A percentile compares a stretch with the other conserved stretches of the same genome.
Evolutionary conservation across 345 rosid genomes (phyloP).

Genomic region (Gossypium mustelinum): DNA sequence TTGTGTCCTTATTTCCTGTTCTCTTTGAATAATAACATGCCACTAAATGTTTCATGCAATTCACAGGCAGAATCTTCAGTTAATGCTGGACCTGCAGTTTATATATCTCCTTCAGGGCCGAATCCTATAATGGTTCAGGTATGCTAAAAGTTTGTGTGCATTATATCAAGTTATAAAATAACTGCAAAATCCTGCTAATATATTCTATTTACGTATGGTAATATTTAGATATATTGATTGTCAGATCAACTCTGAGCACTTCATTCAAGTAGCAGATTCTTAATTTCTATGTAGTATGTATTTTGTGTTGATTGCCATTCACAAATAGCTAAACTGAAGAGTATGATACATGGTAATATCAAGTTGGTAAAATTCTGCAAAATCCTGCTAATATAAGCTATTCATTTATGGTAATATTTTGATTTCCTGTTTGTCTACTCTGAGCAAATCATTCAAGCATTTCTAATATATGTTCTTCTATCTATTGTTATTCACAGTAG

Average conservation of each 20-base stretch:
- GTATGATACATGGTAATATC: not conserved
- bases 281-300: not conserved
- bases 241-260: not conserved
- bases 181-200: not conserved
- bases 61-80: slow-evolving; percentile 64
- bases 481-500: not conserved
- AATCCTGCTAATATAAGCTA: not conserved
- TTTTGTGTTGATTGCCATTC: not conserved
- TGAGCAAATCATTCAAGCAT: not conserved
- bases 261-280: not conserved
- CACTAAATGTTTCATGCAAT: slow-evolving; percentile 15
- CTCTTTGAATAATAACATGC: not conserved
- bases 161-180: not conserved
- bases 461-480: not conserved
- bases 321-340: not conserved
- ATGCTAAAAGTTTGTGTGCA: slow-evolving; percentile 10
- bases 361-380: not conserved
- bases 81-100: slow-evolving; percentile 92
- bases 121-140: slow-evolving; percentile 99
- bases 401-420: not conserved
- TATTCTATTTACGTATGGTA: not conserved
- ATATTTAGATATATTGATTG: not conserved
- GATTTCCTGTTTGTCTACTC: not conserved
- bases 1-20: not conserved
- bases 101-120: slow-evolving; percentile 84